phyloP scores from a whole-genome alignment of 495 filamentous ascomycete genomes.

The Apiosordaria backusii region DNA sequence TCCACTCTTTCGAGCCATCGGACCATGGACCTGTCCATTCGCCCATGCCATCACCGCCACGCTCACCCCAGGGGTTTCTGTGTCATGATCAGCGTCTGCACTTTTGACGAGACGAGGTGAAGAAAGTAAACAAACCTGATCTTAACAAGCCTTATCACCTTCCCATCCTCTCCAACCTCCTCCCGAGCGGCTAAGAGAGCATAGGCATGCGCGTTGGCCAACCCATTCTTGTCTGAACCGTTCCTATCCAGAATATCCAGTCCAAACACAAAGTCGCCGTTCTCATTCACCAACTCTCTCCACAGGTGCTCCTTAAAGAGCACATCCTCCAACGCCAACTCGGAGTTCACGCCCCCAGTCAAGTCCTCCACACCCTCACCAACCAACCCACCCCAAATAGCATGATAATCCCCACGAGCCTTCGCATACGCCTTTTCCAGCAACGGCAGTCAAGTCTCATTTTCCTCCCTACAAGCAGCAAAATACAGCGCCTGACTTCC shows the following conservation, averaged over 20 bases:
- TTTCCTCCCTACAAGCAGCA: slow-evolving; percentile 76
- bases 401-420: slow-evolving; percentile 80
- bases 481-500: slow-evolving; percentile 78
- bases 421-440: slow-evolving; percentile 97
- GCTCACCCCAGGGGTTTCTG: slow-evolving; percentile 78
- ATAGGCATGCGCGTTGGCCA: slow-evolving; percentile 83
- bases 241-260: slow-evolving; percentile 57
- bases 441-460: slow-evolving; percentile 92
- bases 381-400: slow-evolving; percentile 80
- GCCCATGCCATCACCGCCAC: slow-evolving; percentile 24
- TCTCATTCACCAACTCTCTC: slow-evolving; percentile 79
- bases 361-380: slow-evolving; percentile 92
- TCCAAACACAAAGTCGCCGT: slow-evolving; percentile 83
- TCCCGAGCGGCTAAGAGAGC: slow-evolving; percentile 81
- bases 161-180: slow-evolving; percentile 55
- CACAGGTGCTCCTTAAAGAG: slow-evolving; percentile 86
- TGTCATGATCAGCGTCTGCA: neutral
- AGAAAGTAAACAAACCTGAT: slow-evolving; percentile 44
- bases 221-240: slow-evolving; percentile 49
- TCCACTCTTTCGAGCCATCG: slow-evolving; percentile 93
- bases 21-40: slow-evolving; percentile 85
- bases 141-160: slow-evolving; percentile 55
- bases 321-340: slow-evolving; percentile 75
- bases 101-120: neutral
- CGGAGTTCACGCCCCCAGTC: slow-evolving; percentile 84